Evolutionary conservation across 1,284 basidiomycete genomes (phyloP).

Genomic region (Ustilago crameri): DNA sequence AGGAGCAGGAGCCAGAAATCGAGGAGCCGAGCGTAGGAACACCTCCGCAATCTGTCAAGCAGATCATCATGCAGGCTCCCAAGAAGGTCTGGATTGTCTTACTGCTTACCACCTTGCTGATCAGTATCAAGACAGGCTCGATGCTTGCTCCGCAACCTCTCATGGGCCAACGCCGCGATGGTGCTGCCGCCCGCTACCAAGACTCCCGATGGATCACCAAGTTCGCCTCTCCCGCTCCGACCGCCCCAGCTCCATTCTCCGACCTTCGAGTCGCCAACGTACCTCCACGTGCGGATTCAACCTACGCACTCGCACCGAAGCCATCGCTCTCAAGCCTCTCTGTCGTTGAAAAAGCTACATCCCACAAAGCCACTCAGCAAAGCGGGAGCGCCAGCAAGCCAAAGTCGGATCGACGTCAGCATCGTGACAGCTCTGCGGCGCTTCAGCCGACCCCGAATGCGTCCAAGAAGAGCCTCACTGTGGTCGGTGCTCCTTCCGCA

Average conservation of each 20-base stretch:
- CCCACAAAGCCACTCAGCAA: not conserved
- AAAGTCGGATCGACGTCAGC: not conserved
- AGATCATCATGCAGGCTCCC: conserved; percentile 4
- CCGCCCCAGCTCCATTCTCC: not conserved
- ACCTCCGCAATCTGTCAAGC: not conserved
- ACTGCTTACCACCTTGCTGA: conserved; percentile 19
- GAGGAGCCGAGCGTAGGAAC: not conserved
- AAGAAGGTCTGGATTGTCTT: conserved; percentile 30
- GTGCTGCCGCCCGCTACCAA: not conserved
- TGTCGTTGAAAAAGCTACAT: not conserved
- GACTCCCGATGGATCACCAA: conserved; percentile 10
- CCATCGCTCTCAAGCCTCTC: conserved; percentile 12
- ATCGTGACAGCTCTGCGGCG: conserved; percentile 3
- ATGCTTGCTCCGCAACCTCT: not conserved
- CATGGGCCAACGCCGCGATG: not conserved
- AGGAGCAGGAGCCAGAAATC: not conserved
- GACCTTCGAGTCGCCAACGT: not conserved
- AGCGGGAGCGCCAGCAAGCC: not conserved
- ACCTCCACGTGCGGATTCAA: not conserved
- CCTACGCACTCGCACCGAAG: conserved; percentile 6
- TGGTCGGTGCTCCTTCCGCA: not conserved
- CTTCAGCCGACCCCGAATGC: conserved; percentile 3
- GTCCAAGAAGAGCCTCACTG: conserved; percentile 7
- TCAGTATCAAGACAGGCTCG: conserved; percentile 25
- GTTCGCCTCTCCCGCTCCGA: conserved; percentile 16